Evolutionary conservation across 2,329 filamentous ascomycete genomes (phyloP).

Genomic region (Claviceps maximensis): DNA sequence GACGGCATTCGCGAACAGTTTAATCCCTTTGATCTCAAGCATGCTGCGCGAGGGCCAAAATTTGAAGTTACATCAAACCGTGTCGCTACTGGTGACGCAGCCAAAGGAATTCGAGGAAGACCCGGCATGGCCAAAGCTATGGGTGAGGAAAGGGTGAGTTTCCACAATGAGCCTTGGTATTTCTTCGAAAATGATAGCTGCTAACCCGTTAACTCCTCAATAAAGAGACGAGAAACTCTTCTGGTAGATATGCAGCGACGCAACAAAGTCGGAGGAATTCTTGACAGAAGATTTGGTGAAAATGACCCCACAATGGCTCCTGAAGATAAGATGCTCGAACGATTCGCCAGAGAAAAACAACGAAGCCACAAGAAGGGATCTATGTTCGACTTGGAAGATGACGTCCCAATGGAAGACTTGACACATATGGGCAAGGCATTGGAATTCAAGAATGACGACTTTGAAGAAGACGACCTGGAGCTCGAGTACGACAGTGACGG

Average conservation of each 20-base stretch:
- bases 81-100: slow-evolving; percentile 35
- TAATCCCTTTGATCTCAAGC: slow-evolving; percentile 94
- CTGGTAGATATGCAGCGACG: slow-evolving; percentile 80
- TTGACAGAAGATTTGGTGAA: slow-evolving; percentile 91
- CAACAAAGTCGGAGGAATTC: slow-evolving; percentile 82
- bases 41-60: slow-evolving; percentile 63
- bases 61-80: slow-evolving; percentile 68
- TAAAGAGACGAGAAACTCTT: slow-evolving; percentile 62
- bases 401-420: slow-evolving; percentile 48
- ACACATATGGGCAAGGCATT: slow-evolving; percentile 77
- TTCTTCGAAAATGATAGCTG: neutral
- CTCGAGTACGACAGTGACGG: slow-evolving; percentile 45
- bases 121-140: slow-evolving; percentile 75
- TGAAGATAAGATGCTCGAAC: slow-evolving; percentile 81
- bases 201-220: slow-evolving; percentile 6
- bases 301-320: slow-evolving; percentile 87
- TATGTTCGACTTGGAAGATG: slow-evolving; percentile 76
- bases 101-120: slow-evolving; percentile 52
- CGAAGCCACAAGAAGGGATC: slow-evolving; percentile 61
- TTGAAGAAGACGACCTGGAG: slow-evolving; percentile 61
- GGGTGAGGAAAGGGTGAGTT: slow-evolving; percentile 66
- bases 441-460: slow-evolving; percentile 58
- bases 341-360: slow-evolving; percentile 83
- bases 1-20: slow-evolving; percentile 86
- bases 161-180: neutral